Evolutionary conservation across 139 green algal genomes (phyloP).

Genomic region (Haematococcus lacustris): DNA sequence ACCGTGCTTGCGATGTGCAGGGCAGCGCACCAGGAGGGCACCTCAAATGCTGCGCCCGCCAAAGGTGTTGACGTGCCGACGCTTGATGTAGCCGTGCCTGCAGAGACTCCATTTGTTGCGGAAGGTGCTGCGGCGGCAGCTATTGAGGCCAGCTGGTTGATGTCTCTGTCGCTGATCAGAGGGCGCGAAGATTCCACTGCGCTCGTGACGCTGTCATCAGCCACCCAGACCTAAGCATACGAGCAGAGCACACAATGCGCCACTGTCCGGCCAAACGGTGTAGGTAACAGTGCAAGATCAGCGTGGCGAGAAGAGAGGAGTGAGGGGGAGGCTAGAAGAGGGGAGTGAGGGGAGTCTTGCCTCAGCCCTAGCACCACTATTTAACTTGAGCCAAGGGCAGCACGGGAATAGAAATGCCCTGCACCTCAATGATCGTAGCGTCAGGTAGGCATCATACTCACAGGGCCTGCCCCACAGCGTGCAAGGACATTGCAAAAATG

Average conservation of each 20-base stretch:
- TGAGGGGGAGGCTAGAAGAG: no score
- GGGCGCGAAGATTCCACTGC: not conserved
- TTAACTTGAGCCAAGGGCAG: no score
- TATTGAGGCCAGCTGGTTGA: slow-evolving; percentile 11
- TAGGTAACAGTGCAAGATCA: no score
- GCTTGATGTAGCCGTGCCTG: no score
- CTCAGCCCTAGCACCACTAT: no score
- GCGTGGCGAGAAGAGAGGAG: no score
- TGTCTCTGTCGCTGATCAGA: slow-evolving; percentile 14
- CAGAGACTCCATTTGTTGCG: not conserved
- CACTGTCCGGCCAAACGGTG: not conserved
- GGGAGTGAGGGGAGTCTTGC: no score
- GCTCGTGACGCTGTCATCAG: not conserved
- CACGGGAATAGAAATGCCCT: no score
- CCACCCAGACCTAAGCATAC: slow-evolving; percentile 22
- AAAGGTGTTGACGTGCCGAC: not conserved
- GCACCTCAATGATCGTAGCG: no score
- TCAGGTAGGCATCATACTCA: no score
- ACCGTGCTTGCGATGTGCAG: not conserved
- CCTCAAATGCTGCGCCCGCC: not conserved
- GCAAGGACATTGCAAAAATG: no score
- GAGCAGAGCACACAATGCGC: not conserved
- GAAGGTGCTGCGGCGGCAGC: slow-evolving; percentile 13
- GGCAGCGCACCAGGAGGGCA: slow-evolving; percentile 4
- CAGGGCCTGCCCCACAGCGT: no score